Evolutionary conservation across 2,329 filamentous ascomycete species (phyloP).

Genomic region (Pleurostoma richardsiae): DNA sequence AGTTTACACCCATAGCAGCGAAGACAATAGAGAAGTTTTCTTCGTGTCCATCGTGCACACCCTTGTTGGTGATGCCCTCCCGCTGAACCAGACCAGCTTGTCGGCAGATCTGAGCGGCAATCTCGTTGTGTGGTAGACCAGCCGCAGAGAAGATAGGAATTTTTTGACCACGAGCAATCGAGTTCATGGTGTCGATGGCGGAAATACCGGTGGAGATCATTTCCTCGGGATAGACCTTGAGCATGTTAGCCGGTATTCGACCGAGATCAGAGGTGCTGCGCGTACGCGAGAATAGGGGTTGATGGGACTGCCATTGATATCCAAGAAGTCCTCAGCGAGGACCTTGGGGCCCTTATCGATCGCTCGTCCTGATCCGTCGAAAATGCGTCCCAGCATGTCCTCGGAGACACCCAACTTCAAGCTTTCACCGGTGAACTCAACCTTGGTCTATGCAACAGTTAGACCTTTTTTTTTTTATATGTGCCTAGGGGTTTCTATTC

Average conservation of each 20-base stretch:
- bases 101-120: slow-evolving; percentile 96
- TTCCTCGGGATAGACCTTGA: slow-evolving; percentile 93
- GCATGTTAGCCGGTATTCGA: no score
- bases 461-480: slow-evolving; percentile 2
- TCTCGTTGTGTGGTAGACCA: slow-evolving; percentile 98
- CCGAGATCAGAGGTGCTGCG: slow-evolving; percentile 2
- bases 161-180: slow-evolving; percentile 97
- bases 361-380: slow-evolving; percentile 94
- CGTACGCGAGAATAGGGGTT: slow-evolving; percentile 94
- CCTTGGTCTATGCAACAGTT: slow-evolving; percentile 66
- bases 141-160: slow-evolving; percentile 99
- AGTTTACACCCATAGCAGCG: slow-evolving; percentile 99
- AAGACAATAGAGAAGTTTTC: slow-evolving; percentile 99
- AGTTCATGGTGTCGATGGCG: slow-evolving; percentile 97
- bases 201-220: slow-evolving; percentile 99
- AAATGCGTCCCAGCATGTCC: slow-evolving; percentile 98
- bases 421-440: slow-evolving; percentile 95
- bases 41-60: slow-evolving; percentile 91
- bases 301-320: slow-evolving; percentile 98
- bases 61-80: slow-evolving; percentile 80
- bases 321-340: slow-evolving; percentile 93
- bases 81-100: slow-evolving; percentile 87
- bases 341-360: slow-evolving; percentile 99
- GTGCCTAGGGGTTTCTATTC: slow-evolving; percentile 7
- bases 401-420: slow-evolving; percentile 98